Conservation (phyloP, 768 basidiomycete species). For the Tylopilus plumbeoviolaceoides region DNA sequence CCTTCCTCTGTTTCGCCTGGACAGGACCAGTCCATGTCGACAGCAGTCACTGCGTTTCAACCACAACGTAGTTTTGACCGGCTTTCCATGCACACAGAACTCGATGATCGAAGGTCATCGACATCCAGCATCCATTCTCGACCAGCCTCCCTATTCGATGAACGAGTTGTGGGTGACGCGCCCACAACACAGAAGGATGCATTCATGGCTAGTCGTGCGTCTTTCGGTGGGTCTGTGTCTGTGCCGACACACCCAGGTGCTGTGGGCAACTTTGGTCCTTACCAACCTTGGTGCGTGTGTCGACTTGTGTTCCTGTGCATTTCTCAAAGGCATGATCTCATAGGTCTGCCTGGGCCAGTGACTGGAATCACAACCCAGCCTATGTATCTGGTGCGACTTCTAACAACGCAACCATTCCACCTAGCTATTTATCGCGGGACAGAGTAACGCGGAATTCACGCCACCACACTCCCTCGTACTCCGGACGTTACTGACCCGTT, state of each 20-base stretch:
- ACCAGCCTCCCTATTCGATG: background rate
- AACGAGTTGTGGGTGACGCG: slow-evolving; percentile 2
- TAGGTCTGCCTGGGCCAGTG: slow-evolving; percentile 15
- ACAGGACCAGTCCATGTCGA: slow-evolving; percentile 5
- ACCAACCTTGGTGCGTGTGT: slow-evolving; percentile 14
- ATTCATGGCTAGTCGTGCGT: background rate
- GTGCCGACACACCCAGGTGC: slow-evolving; percentile 1
- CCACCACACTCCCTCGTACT: too few relatives aligned
- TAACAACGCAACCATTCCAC: background rate
- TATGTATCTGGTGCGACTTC: slow-evolving; percentile 9
- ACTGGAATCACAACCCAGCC: slow-evolving; percentile 16
- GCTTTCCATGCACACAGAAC: slow-evolving; percentile 3
- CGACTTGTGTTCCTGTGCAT: background rate
- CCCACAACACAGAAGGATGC: background rate
- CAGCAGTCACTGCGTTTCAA: slow-evolving; percentile 5
- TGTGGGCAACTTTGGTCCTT: background rate
- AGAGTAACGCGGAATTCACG: too few relatives aligned
- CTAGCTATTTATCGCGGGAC: too few relatives aligned
- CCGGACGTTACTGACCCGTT: too few relatives aligned
- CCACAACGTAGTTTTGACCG: slow-evolving; percentile 12
- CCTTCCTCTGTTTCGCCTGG: slow-evolving; percentile 1
- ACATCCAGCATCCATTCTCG: slow-evolving; percentile 10
- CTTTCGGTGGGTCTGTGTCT: slow-evolving; percentile 4
- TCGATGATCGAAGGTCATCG: slow-evolving; percentile 9
- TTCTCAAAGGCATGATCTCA: background rate